A percentile compares a stretch with the other conserved stretches of the same genome.
These are phyloP conservation scores for Odontarrhena argentea DNA, from an alignment of 345 rosid genomes.

Conservation along the genomic window DNA sequence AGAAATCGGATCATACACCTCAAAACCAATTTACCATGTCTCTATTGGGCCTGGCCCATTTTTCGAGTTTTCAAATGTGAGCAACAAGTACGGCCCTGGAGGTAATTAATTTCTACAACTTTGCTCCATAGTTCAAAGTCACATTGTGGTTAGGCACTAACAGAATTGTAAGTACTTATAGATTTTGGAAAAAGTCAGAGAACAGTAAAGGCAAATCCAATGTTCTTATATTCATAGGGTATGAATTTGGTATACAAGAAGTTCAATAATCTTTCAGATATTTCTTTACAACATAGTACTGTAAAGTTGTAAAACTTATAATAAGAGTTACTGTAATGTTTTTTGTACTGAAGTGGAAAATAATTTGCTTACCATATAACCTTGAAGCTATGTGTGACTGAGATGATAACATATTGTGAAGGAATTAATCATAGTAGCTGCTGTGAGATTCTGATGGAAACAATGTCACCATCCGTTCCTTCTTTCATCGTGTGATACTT, in stretches of 20 bases:
- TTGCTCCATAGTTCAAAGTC: no score
- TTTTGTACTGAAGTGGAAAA: not conserved
- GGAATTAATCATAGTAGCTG: constrained; percentile 68
- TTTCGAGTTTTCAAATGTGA: no score
- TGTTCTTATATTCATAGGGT: constrained; percentile 5
- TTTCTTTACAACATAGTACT: constrained; percentile 5
- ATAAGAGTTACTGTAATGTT: not conserved
- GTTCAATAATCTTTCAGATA: constrained; percentile 1
- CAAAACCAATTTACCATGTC: no score
- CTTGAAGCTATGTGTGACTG: constrained; percentile 5
- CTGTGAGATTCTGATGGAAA: constrained; percentile 82
- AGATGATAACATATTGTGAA: constrained; percentile 23
- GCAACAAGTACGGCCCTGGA: no score
- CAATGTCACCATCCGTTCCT: constrained; percentile 70
- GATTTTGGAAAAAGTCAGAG: constrained; percentile 1
- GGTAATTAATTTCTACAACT: no score
- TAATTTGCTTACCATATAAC: constrained; percentile 32
- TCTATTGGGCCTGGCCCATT: no score
- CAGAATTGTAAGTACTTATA: constrained; percentile 21
- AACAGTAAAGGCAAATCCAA: not conserved
- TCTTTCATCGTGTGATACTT: constrained; percentile 76
- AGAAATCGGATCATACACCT: no score
- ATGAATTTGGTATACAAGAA: not conserved
- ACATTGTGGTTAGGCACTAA: no score
- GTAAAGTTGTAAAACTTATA: constrained; percentile 25